Base-by-base conservation (phyloP, 1,284 basidiomycete species). In the Microbotryum saponariae region DNA sequence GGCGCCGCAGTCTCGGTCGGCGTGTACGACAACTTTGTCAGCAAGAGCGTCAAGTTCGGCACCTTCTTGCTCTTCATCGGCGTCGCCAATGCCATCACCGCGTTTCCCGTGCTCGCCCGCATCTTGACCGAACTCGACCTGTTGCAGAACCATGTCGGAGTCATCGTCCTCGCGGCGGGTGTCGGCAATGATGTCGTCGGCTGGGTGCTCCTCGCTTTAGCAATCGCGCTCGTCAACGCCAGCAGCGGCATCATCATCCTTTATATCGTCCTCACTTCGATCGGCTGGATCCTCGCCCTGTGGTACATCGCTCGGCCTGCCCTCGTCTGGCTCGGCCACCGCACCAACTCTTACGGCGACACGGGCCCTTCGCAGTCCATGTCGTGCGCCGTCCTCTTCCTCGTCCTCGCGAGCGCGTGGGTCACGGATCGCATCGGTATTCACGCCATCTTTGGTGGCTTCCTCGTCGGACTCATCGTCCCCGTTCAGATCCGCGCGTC, bases 11-110 rank as follows among this genome's bases (percentile, higher is more conserved):
- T 96, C 16, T 82, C 91, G 0, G 81, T 86, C 3, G 85, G 89
- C 1, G 74, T 97, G 42, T 97, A 94, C 78, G 77, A 86, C 58
- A 73, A 82, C 16, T 94, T 93, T 76, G 86, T 94, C 71, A 71
- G 75, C 0, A 61, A 71, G 29, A 77, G 75, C 51, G 82, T 87
- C 60, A 77, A 84, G 50, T 84, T 89, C 74, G 86, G 89, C 1
- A 82, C 96, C 73, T 97, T 97, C 76, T 83, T 97, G 80, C 84
- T 98, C 49, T 97, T 97, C 76, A 85, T 89, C 48, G 90, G 91
- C 54, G 89, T 94, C 20, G 77, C 72, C 25, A 71, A 62, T 53
- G 69, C 62, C 45, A 74, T 75, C 62, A 75, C 74, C 10, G 75
- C 75, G 25, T 78, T 78, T 57, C 77, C 82, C 0, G 93, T 98